A percentile compares a stretch with the other conserved stretches of the same genome.
Evolutionary conservation across 177 flowering plant species (phyloP).

Genomic region (Vitis hybrid): DNA sequence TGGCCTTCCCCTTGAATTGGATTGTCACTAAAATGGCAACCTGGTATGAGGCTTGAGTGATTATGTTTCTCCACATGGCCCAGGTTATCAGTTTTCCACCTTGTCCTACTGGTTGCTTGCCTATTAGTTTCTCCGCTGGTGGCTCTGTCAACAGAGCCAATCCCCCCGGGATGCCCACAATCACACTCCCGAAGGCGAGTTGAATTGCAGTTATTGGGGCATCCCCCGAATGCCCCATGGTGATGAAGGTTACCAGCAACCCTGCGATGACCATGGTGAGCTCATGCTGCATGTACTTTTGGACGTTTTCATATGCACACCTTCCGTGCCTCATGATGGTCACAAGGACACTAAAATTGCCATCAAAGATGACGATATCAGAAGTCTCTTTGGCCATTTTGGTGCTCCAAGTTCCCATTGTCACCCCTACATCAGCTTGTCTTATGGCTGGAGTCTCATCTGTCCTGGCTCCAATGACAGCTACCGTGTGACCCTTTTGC

Average conservation of each 20-base stretch:
- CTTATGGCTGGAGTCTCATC: slow-evolving; percentile 22
- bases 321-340: slow-evolving; percentile 7
- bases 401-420: slow-evolving; percentile 11
- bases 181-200: slow-evolving; percentile 6
- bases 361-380: slow-evolving; percentile 8
- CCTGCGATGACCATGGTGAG: slow-evolving; percentile 10
- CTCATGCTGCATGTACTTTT: slow-evolving; percentile 11
- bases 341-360: neutral
- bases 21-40: slow-evolving; percentile 9
- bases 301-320: slow-evolving; percentile 11
- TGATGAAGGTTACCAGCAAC: neutral
- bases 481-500: slow-evolving; percentile 22
- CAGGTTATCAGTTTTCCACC: slow-evolving; percentile 15
- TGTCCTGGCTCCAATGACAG: slow-evolving; percentile 12
- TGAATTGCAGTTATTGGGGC: slow-evolving; percentile 12
- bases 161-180: neutral
- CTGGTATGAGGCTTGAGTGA: slow-evolving; percentile 21
- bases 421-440: slow-evolving; percentile 26
- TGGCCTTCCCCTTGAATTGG: slow-evolving; percentile 3
- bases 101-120: neutral
- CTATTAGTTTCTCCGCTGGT: neutral
- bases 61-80: slow-evolving; percentile 24
- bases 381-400: slow-evolving; percentile 2
- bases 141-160: slow-evolving; percentile 10
- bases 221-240: neutral